phyloP scores from a whole-genome alignment of 208 protist genomes.

The Angomonas deanei region DNA sequence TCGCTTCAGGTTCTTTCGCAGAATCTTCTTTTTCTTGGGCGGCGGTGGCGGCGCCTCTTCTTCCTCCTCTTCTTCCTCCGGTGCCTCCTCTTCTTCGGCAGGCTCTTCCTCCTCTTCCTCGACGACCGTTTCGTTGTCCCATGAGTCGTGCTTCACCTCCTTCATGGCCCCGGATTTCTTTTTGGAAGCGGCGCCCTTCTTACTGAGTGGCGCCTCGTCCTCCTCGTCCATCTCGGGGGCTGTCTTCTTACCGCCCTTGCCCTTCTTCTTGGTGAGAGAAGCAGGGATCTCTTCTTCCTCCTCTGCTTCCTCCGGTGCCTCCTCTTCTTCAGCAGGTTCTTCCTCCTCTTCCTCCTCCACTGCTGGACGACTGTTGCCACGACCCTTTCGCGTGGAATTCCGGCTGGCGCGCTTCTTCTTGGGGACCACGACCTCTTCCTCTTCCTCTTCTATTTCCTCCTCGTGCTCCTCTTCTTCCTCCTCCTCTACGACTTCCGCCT shows the following conservation, averaged over 20 bases:
- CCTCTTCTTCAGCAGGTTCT: no score
- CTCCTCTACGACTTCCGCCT: constrained; percentile 12
- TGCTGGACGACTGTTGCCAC: no score
- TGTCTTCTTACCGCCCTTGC: constrained; percentile 8
- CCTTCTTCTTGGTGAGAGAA: constrained; percentile 4
- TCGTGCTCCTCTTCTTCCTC: constrained; percentile 14
- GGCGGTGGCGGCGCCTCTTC: constrained; percentile 15
- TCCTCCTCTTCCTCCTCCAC: neutral
- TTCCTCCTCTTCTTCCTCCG: constrained; percentile 9
- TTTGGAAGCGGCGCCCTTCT: neutral
- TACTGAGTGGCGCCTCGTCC: neutral
- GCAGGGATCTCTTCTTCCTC: neutral
- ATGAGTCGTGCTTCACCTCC: constrained; percentile 38
- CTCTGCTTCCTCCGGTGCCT: neutral
- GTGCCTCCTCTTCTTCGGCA: constrained; percentile 7
- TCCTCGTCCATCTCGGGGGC: constrained; percentile 4
- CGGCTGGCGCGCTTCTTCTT: neutral
- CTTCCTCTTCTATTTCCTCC: constrained; percentile 9
- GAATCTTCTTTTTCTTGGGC: constrained; percentile 31
- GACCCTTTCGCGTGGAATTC: no score
- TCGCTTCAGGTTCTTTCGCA: constrained; percentile 19
- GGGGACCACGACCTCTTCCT: constrained; percentile 1
- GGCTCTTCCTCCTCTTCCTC: constrained; percentile 15
- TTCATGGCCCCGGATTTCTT: constrained; percentile 18
- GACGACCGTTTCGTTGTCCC: constrained; percentile 21